These are phyloP conservation scores for Hyaloscypha variabilis DNA, from an alignment of 495 filamentous ascomycete species.

Conservation along the genomic window DNA sequence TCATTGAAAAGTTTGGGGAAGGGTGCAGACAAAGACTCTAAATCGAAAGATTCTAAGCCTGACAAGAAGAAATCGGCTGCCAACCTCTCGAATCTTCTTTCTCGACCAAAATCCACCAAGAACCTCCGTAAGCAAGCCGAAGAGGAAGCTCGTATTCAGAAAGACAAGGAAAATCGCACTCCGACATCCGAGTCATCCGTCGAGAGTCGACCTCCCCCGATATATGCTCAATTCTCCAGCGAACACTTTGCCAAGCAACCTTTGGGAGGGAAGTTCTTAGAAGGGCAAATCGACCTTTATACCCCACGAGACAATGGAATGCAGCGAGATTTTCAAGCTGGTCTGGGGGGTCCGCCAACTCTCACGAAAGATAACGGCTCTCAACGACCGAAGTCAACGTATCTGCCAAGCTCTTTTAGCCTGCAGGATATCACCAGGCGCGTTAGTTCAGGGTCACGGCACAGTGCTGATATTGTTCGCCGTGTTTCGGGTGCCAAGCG, in stretches of 20 bases:
- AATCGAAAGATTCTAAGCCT: slow-evolving; percentile 55
- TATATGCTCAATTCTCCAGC: slow-evolving; percentile 73
- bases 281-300: slow-evolving; percentile 58
- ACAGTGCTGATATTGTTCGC: slow-evolving; percentile 27
- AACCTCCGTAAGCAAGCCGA: slow-evolving; percentile 46
- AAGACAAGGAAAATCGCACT: slow-evolving; percentile 80
- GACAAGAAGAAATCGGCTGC: slow-evolving; percentile 87
- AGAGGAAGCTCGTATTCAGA: slow-evolving; percentile 44
- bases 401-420: slow-evolving; percentile 32
- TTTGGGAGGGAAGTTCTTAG: slow-evolving; percentile 47
- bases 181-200: slow-evolving; percentile 55
- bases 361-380: slow-evolving; percentile 42
- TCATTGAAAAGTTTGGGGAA: slow-evolving; percentile 63
- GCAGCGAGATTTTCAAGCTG: slow-evolving; percentile 65
- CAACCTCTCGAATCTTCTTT: slow-evolving; percentile 68
- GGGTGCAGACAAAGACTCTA: slow-evolving; percentile 55
- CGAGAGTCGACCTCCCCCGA: slow-evolving; percentile 61
- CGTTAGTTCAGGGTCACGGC: slow-evolving; percentile 22
- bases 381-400: slow-evolving; percentile 34
- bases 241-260: slow-evolving; percentile 44
- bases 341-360: slow-evolving; percentile 52
- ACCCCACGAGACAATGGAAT: slow-evolving; percentile 57
- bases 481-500: slow-evolving; percentile 19
- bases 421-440: slow-evolving; percentile 31
- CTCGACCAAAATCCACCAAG: slow-evolving; percentile 62